These are phyloP conservation scores for Peronospora farinosa DNA, from an alignment of 352 stramenopile genomes.

Conservation along the genomic window DNA sequence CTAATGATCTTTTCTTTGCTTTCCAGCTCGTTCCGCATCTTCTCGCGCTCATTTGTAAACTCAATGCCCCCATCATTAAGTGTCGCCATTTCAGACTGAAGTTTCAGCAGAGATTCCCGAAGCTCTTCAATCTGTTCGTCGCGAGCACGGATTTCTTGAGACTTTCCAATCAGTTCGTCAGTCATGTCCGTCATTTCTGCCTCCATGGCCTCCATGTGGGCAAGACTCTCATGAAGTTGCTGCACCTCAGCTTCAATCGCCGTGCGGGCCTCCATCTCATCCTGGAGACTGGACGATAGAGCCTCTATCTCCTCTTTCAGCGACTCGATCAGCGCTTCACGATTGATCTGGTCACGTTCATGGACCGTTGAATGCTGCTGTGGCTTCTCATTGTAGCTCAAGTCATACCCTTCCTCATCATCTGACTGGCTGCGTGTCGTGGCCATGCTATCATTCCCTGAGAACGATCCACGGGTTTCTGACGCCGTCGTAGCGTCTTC, in stretches of 20 bases:
- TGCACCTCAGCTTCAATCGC: slow-evolving; percentile 51
- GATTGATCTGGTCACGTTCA: slow-evolving; percentile 52
- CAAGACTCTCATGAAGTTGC: slow-evolving; percentile 50
- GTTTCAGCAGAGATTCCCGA: slow-evolving; percentile 33
- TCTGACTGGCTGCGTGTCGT: slow-evolving; percentile 30
- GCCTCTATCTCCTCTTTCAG: slow-evolving; percentile 61
- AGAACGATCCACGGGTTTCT: slow-evolving; percentile 21
- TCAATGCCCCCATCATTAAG: slow-evolving; percentile 46
- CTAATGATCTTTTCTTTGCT: slow-evolving; percentile 32
- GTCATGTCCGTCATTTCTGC: slow-evolving; percentile 69
- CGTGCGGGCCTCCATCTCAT: slow-evolving; percentile 56
- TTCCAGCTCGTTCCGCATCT: slow-evolving; percentile 31
- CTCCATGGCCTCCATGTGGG: slow-evolving; percentile 70
- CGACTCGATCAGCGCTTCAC: slow-evolving; percentile 64
- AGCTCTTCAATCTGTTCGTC: slow-evolving; percentile 60
- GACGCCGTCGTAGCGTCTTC: slow-evolving; percentile 23
- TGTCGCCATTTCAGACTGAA: slow-evolving; percentile 46
- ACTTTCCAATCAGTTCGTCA: slow-evolving; percentile 72
- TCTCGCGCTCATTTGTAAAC: slow-evolving; percentile 35
- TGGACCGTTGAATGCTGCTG: slow-evolving; percentile 47
- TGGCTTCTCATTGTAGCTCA: slow-evolving; percentile 30
- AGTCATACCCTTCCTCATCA: slow-evolving; percentile 34
- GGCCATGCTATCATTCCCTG: slow-evolving; percentile 30
- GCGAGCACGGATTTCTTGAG: slow-evolving; percentile 55
- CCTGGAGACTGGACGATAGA: slow-evolving; percentile 47